Percentiles rank a stretch among this genome's conserved stretches.
Evolutionary conservation across 176 grass and related monocot species (phyloP).

Genomic region (Elaeis guineensis): DNA sequence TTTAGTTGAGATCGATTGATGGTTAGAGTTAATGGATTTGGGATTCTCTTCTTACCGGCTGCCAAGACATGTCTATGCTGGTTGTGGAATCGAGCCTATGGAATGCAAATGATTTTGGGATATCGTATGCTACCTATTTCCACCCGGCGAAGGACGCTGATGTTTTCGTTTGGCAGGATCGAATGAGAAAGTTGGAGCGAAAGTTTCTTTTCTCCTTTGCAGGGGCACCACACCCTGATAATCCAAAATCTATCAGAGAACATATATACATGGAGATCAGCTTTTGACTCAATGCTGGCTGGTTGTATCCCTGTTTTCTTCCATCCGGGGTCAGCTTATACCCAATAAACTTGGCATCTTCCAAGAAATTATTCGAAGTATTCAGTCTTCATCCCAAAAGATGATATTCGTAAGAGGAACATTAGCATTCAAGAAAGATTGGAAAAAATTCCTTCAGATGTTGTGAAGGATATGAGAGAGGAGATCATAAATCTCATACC

Average conservation of each 20-base stretch:
- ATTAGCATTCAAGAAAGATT: conserved; percentile 62
- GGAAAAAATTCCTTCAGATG: conserved; percentile 42
- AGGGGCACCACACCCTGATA: too few relatives aligned
- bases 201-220: too few relatives aligned
- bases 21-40: conserved; percentile 11
- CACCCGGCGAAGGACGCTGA: too few relatives aligned
- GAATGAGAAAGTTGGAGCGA: too few relatives aligned
- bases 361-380: conserved; percentile 86
- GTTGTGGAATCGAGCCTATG: conserved; percentile 91
- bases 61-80: conserved; percentile 93
- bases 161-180: too few relatives aligned
- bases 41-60: conserved; percentile 80
- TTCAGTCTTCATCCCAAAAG: conserved; percentile 88
- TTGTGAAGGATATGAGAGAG: conserved; percentile 65
- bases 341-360: conserved; percentile 93
- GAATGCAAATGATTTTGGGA: too few relatives aligned
- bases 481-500: conserved; percentile 88
- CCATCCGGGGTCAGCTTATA: conserved; percentile 88
- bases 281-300: too few relatives aligned
- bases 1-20: too few relatives aligned
- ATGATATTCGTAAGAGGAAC: conserved; percentile 48
- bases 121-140: too few relatives aligned
- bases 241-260: too few relatives aligned
- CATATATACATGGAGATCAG: too few relatives aligned
- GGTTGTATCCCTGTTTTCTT: conserved; percentile 97